Evolutionary conservation across 202 grass and related monocot genomes (phyloP), one percentile per base, ranked within the genome.

Genomic region (Saccharum hybrid): DNA sequence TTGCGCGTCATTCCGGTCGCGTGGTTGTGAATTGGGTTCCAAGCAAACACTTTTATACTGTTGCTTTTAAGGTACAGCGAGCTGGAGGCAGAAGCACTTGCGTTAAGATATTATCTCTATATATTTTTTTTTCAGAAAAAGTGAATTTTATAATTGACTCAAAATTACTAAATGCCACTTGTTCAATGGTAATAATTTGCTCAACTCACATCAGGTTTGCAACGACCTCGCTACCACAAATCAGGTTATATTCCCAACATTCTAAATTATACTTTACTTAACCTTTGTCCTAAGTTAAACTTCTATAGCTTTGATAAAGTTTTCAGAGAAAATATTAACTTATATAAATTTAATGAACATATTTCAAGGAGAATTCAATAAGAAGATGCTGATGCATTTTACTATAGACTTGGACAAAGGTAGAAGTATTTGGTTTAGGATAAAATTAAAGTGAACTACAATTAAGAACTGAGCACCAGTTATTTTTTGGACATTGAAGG

Each of bases 31-130:
- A 66, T 85, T 52, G n/a, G 18, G 41, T 70, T 60, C 22, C 51
- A 81, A 71, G 79, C 79, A 81, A 81, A 30, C 66, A 52, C 51
- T 81, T 71, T 33, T 42, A 43, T 81, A 71, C 66, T 60, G 66
- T 61, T 71, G 51, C 79, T 22, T 73, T 64, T 51, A 72, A 82
- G 52, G 40, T 49, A 10, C 18, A 72, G 56, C 46, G 10, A 63
- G 11, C 34, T 36, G 56, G 28, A 38, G 41, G 15, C 26, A 52
- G 14, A 1, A 73, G 12, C 43, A 34, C 15, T 48, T 2, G 41
- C 22, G 2, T 30, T 72, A 48, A 49, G 22, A 10, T 31, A 41
- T 6, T 12, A 41, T 13, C 5, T 7, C 10, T 22, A 9, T 6
- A 10, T 7, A 4, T 28, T 31, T 0, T 10, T 19, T 4, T 9